Conservation (phyloP, 1,139 yeast genomes). For the Magnusiomyces fungicola region DNA sequence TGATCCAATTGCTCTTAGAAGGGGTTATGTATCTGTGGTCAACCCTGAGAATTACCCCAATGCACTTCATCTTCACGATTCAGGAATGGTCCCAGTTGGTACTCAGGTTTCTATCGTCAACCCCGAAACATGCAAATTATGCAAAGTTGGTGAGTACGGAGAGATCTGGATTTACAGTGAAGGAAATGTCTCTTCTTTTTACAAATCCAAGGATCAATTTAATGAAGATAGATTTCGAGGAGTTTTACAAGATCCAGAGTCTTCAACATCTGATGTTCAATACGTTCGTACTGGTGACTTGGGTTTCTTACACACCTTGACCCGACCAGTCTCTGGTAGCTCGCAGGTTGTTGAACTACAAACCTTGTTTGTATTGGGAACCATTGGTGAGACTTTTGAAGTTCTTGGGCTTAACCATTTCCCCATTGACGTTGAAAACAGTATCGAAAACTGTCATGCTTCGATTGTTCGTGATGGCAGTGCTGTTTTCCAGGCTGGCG, state of each 20-base stretch:
- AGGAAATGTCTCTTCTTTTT: conserved; percentile 62
- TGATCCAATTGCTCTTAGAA: conserved; percentile 82
- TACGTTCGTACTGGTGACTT: conserved; percentile 89
- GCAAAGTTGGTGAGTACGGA: conserved; percentile 92
- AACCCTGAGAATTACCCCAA: conserved; percentile 62
- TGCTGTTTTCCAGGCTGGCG: conserved; percentile 78
- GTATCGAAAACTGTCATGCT: conserved; percentile 61
- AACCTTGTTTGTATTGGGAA: conserved; percentile 77
- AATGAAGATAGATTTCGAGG: conserved; percentile 49
- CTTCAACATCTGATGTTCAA: conserved; percentile 51
- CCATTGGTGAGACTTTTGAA: conserved; percentile 84
- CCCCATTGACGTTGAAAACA: conserved; percentile 73
- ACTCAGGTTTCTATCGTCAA: conserved; percentile 92
- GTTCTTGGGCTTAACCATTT: conserved; percentile 87
- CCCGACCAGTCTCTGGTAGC: conserved; percentile 35
- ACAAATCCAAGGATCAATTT: conserved; percentile 43
- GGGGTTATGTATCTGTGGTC: conserved; percentile 76
- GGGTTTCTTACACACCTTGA: conserved; percentile 79
- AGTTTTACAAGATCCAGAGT: conserved; percentile 38
- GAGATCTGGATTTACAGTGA: conserved; percentile 96
- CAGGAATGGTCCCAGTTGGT: conserved; percentile 94
- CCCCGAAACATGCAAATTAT: conserved; percentile 75
- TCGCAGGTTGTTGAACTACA: conserved; percentile 51
- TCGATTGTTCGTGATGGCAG: conserved; percentile 49
- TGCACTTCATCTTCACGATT: conserved; percentile 77